A percentile compares a stretch with the other conserved stretches of the same genome.
phyloP scores from a whole-genome alignment of 805 yeast species.

The Suhomyces sp. region DNA sequence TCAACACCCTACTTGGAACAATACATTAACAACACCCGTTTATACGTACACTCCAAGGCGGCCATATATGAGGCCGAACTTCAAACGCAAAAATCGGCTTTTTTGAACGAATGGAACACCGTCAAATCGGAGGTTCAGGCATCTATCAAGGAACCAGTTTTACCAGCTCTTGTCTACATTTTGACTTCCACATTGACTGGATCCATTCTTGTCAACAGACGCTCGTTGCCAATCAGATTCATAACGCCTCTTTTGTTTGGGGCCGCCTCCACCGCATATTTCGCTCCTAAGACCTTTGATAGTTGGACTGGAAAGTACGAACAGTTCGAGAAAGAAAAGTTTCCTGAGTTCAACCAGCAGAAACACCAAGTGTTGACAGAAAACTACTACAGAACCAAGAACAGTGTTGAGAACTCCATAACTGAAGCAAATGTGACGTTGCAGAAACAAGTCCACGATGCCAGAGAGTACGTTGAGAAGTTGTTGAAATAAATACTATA shows the following conservation, averaged over 20 bases:
- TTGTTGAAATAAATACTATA: slow-evolving; percentile 10
- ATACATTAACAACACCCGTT: slow-evolving; percentile 40
- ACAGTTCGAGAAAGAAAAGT: slow-evolving; percentile 26
- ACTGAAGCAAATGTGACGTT: slow-evolving; percentile 16
- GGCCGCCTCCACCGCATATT: slow-evolving; percentile 40
- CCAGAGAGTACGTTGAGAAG: slow-evolving; percentile 20
- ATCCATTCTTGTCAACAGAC: slow-evolving; percentile 50
- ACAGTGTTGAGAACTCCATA: slow-evolving; percentile 10
- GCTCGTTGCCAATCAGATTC: slow-evolving; percentile 50
- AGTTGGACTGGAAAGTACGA: slow-evolving; percentile 17
- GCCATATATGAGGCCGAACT: slow-evolving; percentile 43
- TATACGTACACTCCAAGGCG: slow-evolving; percentile 36
- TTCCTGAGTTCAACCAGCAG: slow-evolving; percentile 33
- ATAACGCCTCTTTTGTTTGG: slow-evolving; percentile 53
- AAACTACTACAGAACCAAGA: slow-evolving; percentile 8
- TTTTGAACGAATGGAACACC: slow-evolving; percentile 40
- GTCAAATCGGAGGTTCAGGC: slow-evolving; percentile 30
- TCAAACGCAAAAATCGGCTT: slow-evolving; percentile 45
- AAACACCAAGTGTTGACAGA: slow-evolving; percentile 17
- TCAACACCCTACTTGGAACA: slow-evolving; percentile 48
- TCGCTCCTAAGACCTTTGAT: slow-evolving; percentile 51
- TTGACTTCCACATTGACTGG: slow-evolving; percentile 57
- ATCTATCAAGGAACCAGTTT: slow-evolving; percentile 49
- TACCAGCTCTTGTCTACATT: slow-evolving; percentile 56
- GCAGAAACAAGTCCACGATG: slow-evolving; percentile 24